phyloP scores from a whole-genome alignment of 345 rosid species.

The Linum tenue region DNA sequence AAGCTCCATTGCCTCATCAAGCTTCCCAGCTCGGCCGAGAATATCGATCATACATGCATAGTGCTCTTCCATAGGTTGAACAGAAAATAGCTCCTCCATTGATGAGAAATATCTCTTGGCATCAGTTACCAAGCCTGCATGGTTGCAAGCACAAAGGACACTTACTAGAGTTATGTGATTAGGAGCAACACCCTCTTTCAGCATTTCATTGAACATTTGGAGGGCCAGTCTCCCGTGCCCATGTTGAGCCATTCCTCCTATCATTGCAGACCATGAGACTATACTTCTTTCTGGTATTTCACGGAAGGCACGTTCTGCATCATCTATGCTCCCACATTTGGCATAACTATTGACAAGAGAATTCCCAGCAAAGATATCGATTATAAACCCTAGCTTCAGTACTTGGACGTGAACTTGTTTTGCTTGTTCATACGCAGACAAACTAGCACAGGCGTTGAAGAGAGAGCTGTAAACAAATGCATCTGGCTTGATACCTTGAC shows the following conservation, averaged over 20 bases:
- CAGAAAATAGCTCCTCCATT: conserved; percentile 33
- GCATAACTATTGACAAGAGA: conserved; percentile 61
- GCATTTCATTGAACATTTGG: conserved; percentile 37
- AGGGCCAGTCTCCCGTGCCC: conserved; percentile 48
- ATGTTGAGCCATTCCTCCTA: conserved; percentile 49
- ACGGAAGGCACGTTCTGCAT: conserved; percentile 36
- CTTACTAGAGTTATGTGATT: conserved; percentile 51
- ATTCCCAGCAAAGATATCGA: conserved; percentile 47
- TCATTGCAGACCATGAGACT: conserved; percentile 60
- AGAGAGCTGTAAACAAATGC: conserved; percentile 57
- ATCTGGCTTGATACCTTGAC: conserved; percentile 37
- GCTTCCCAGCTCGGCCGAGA: conserved; percentile 49
- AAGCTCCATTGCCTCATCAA: conserved; percentile 45
- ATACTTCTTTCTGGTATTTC: conserved; percentile 45
- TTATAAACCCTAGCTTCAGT: conserved; percentile 46
- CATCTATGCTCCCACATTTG: conserved; percentile 61
- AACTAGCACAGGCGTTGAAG: conserved; percentile 51
- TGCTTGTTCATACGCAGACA: conserved; percentile 65
- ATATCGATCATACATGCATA: conserved; percentile 62
- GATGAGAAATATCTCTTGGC: conserved; percentile 36
- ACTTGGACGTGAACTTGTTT: conserved; percentile 53
- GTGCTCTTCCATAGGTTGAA: conserved; percentile 47
- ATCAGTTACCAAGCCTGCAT: conserved; percentile 50
- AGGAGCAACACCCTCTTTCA: conserved; percentile 34
- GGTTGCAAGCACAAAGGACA: conserved; percentile 59